Conservation (phyloP, 2,329 filamentous ascomycete species). For the Leptosphaerulina australis region DNA sequence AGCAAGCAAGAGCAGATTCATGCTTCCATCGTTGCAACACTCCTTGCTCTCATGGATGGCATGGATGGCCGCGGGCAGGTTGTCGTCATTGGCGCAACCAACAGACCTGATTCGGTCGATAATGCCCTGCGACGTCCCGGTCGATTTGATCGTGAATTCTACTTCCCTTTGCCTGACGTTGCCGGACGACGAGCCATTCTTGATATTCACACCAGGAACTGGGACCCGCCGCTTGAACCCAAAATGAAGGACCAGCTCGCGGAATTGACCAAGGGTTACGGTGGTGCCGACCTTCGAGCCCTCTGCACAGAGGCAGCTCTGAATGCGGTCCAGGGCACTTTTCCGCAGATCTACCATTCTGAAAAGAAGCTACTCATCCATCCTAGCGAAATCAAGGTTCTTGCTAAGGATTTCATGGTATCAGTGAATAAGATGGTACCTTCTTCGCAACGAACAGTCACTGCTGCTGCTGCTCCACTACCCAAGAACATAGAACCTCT, state of each 20-base stretch:
- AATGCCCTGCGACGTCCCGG: constrained; percentile 92
- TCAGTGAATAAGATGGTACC: constrained; percentile 96
- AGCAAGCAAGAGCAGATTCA: constrained; percentile 99
- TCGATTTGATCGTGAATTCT: constrained; percentile 96
- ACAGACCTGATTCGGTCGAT: constrained; percentile 94
- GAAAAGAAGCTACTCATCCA: constrained; percentile 90
- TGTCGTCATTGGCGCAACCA: constrained; percentile 98
- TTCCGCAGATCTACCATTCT: constrained; percentile 93
- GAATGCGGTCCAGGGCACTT: constrained; percentile 93
- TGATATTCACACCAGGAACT: constrained; percentile 93
- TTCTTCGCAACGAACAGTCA: constrained; percentile 87
- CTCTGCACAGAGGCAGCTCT: constrained; percentile 94
- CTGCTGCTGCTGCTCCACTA: constrained; percentile 81
- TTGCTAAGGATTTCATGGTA: constrained; percentile 95
- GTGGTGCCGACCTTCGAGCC: constrained; percentile 90
- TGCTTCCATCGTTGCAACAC: constrained; percentile 76
- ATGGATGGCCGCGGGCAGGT: constrained; percentile 72
- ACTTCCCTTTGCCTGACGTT: constrained; percentile 88
- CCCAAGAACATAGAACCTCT: constrained; percentile 82
- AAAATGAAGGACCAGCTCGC: constrained; percentile 84
- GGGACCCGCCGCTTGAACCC: constrained; percentile 76
- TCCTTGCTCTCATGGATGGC: constrained; percentile 58
- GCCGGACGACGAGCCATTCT: constrained; percentile 84
- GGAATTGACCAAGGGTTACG: constrained; percentile 91
- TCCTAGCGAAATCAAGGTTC: constrained; percentile 79